Base-by-base conservation (phyloP, 2,329 filamentous ascomycete genomes). In the Colletotrichum nymphaeae region DNA sequence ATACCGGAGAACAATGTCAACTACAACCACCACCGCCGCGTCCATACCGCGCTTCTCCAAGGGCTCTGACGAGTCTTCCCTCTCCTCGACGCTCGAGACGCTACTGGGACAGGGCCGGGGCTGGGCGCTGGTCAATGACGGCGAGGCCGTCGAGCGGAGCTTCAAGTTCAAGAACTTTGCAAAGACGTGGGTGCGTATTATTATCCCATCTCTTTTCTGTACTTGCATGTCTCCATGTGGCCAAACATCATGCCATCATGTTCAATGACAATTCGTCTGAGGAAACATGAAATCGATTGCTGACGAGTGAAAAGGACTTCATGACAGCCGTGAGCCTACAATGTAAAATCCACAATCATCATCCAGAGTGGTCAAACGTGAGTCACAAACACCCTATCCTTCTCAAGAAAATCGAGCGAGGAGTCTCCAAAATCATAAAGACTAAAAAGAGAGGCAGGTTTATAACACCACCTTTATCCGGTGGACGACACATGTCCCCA, bases 311-410 rank as follows among this genome's bases (percentile, higher is more conserved):
- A n/a, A 74, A 93, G 91, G 91, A 92, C 75, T 95, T 94, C 82
- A 94, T 94, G 92, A 93, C 91, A n/a, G 87, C 87, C 2, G 88
- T 94, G 16, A 90, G 92, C 12, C 83, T 91, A 37, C 88, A 94
- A 77, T 93, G 92, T 82, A 92, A 93, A 78, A 80, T 89, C 49
- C 87, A 88, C 78, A 93, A 90, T 77, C 93, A 95, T 79, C 93
- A 95, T 78, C 93, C 93, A 0, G 93, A 94, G 80, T 94, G 93
- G 93, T 92, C 91, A 2, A 94, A 95, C 78, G 92, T 92, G 82
- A 76, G 86, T 30, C 37, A 66, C 53, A 14, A 26, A 2, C 46
- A 46, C 46, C 37, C 35, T 42, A 0, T 42, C 35, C 35, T 42
- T 42, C 16, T 19, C 16, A 16, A 42, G 37, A 42, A 6, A 19